These are phyloP conservation scores for Rhynchospora breviuscula DNA, from an alignment of 176 grass and related monocot species.

Conservation along the genomic window DNA sequence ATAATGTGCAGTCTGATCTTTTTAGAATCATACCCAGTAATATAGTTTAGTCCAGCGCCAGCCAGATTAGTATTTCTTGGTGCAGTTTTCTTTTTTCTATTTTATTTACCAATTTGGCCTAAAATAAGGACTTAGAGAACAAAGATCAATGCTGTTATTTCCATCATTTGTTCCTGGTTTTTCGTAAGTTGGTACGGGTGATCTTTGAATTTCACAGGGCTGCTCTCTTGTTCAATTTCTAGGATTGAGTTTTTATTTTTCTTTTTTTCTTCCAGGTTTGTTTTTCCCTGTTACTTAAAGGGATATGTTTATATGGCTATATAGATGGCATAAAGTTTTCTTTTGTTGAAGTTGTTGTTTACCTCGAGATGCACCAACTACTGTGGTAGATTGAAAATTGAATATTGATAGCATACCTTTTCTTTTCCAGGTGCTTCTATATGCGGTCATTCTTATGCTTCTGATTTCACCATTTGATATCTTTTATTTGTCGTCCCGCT, in stretches of 20 bases:
- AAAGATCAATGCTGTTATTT: background rate
- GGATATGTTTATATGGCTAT: background rate
- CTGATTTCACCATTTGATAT: slow-evolving; percentile 97
- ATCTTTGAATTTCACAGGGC: background rate
- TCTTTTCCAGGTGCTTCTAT: slow-evolving; percentile 67
- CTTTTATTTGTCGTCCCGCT: slow-evolving; percentile 83
- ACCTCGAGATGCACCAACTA: background rate
- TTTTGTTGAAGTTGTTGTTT: background rate
- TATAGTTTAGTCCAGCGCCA: background rate
- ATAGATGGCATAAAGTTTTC: background rate
- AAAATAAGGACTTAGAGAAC: background rate
- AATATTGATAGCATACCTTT: background rate
- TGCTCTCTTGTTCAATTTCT: background rate
- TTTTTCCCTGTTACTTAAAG: background rate
- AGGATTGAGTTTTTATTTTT: background rate
- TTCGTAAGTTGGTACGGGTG: background rate
- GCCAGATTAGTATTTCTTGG: background rate
- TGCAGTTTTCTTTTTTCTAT: background rate
- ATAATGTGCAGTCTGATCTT: background rate
- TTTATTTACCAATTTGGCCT: background rate
- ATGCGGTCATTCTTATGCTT: slow-evolving; percentile 62
- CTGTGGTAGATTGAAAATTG: background rate
- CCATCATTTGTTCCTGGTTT: background rate
- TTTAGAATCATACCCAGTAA: background rate
- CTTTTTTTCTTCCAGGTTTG: background rate